phyloP scores from a whole-genome alignment of 169 alveolate species.

The Eimeria necatrix region DNA sequence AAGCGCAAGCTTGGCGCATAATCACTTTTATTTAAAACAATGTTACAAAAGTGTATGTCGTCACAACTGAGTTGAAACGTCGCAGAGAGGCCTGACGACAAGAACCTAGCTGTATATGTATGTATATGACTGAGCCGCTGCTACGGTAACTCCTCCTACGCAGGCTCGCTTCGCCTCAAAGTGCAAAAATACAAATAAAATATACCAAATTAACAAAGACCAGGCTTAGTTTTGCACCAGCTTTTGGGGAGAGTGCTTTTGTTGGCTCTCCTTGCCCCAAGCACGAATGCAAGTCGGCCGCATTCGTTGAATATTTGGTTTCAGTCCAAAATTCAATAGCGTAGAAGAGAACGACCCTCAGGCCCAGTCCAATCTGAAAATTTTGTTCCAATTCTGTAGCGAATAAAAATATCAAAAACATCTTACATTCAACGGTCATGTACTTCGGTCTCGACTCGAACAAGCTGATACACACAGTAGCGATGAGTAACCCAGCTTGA shows the following conservation, averaged over 20 bases:
- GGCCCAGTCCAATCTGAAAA: constrained; percentile 65
- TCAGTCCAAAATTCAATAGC: constrained; percentile 14
- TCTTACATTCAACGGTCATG: constrained; percentile 56
- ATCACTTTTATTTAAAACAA: too few species aligned
- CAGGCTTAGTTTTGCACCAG: constrained; percentile 9
- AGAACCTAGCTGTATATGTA: too few species aligned
- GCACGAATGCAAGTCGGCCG: not conserved
- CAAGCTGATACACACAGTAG: not conserved
- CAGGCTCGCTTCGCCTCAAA: not conserved
- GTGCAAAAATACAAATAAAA: not conserved
- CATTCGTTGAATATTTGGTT: not conserved
- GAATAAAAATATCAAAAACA: not conserved
- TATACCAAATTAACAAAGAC: not conserved
- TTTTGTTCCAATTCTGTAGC: not conserved
- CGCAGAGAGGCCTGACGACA: too few species aligned
- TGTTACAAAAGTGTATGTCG: too few species aligned
- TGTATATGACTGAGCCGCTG: too few species aligned
- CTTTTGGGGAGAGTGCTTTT: not conserved
- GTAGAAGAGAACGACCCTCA: constrained; percentile 71
- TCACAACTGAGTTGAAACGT: too few species aligned
- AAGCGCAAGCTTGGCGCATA: too few species aligned
- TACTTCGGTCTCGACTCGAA: constrained; percentile 60
- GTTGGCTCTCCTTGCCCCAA: not conserved
- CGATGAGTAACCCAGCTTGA: not conserved
- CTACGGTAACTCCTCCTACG: too few species aligned